Evolutionary conservation across 2,329 filamentous ascomycete genomes (phyloP), one percentile per base, ranked within the genome.

Genomic region (Penicillium palitans): DNA sequence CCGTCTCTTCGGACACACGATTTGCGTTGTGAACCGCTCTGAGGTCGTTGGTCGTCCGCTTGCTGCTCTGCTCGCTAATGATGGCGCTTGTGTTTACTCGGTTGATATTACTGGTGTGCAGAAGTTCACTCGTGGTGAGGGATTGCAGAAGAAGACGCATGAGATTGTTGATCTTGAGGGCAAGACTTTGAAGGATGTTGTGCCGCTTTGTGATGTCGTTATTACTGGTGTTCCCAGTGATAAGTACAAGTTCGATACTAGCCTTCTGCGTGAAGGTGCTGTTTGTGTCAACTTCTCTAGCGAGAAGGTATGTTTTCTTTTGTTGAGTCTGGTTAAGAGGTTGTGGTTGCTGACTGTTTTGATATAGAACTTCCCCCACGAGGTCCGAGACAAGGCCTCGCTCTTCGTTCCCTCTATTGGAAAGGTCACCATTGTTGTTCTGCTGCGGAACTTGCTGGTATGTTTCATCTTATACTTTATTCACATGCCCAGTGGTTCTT

Each of bases 231-330:
- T 99, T 2, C 95, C 95, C 0, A 86, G 87, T 25, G 90, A 96
- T 63, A 85, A 83, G 60, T 99, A 89, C 84, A 97, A 98, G 81
- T 90, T 99, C 27, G 90, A 93, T 6, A 89, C 88, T 4, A 85
- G 90, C 52, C 80, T 95, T 61, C 82, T 99, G 69, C 86, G 91
- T 47, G 90, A 96, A 57, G 95, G 95, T 48, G 93, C 91, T 31
- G 91, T 96, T n/a, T 99, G 95, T 82, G 93, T 99, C 80, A 99
- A 99, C 79, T 98, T 99, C 75, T 96, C 92, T 8, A 96, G 91
- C 52, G 91, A 90, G 76, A 91, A 93, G 82, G 84, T 85, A 69
- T 59, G 76, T 52, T 49, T 24, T 17, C 40, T 27, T 31, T 29
- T 19, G 40, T 13, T 15, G 45, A 42, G 33, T 10, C 12, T 47